Percentiles rank a stretch among this genome's conserved stretches.
Conservation (phyloP, 805 yeast species). For the Cyberlindnera euphorbiiphila region DNA sequence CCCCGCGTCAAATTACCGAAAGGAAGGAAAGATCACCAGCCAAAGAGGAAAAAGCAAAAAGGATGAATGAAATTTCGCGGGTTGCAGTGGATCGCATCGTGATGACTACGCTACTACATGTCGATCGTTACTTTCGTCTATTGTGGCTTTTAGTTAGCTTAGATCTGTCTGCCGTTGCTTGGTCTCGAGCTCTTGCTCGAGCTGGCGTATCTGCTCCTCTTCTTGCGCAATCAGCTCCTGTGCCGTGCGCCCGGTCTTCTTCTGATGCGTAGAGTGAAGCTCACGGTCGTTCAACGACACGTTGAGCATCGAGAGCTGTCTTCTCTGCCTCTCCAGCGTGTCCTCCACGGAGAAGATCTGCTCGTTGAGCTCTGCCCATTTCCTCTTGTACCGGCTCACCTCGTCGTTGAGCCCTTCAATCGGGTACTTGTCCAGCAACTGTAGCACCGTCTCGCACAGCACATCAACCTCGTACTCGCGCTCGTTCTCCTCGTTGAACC, state of each 20-base stretch:
- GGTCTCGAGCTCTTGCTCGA: slow-evolving; percentile 37
- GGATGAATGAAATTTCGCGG: slow-evolving; percentile 4
- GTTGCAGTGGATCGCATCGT: no score
- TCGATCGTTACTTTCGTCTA: no score
- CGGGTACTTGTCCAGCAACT: slow-evolving; percentile 34
- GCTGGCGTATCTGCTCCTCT: slow-evolving; percentile 40
- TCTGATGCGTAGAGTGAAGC: neutral
- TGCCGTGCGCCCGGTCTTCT: slow-evolving; percentile 16
- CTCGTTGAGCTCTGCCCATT: slow-evolving; percentile 33
- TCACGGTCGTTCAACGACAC: slow-evolving; percentile 27
- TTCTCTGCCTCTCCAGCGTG: slow-evolving; percentile 40
- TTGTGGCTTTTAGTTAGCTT: no score
- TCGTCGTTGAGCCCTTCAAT: slow-evolving; percentile 35
- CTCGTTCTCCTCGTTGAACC: slow-evolving; percentile 31
- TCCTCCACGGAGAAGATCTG: slow-evolving; percentile 42
- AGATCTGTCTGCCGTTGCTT: no score
- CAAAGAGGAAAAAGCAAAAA: neutral
- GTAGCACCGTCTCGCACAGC: slow-evolving; percentile 40
- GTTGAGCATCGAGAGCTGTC: slow-evolving; percentile 35
- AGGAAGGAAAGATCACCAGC: no score
- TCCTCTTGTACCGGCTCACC: slow-evolving; percentile 27
- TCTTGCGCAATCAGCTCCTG: slow-evolving; percentile 39
- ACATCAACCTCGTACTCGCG: slow-evolving; percentile 38
- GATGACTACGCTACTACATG: no score
- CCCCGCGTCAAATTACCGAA: no score